Base-by-base conservation (phyloP, 371 early-diverging fungal genomes). In the Batrachochytrium dendrobatidis region DNA sequence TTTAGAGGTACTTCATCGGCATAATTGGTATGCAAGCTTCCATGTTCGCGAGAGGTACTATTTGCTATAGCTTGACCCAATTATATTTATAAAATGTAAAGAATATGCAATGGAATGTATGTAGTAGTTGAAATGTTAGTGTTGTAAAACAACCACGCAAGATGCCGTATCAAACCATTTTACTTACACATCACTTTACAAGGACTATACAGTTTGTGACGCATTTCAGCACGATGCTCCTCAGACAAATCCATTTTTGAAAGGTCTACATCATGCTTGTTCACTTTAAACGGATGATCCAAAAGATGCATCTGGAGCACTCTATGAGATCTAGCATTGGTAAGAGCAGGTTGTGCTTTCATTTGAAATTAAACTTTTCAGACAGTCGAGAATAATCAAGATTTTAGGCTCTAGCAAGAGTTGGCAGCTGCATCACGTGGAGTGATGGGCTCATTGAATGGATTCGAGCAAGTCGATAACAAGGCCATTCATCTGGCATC, bases 1-100 rank as follows among this genome's bases (percentile, higher is more conserved):
- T 43, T 22, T 1, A 68, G 69, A 55, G 66, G 69, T 49, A 18
- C 52, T 34, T 70, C 70, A 50, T 74, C 71, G 6, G 67, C 71
- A 49, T 74, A 74, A 48, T 65, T 62, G 0, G 68, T 58, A 7
- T 43, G 25, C 20, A 61, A 55, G 24, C 56, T 51, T 12, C 65
- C 65, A 15, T 63, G 57, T 55, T 67, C 68, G 24, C 25, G 24
- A 2, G 32, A 10, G n/a, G 29, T 60, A 31, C 59, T 43, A 22
- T 48, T 18, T 8, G 60, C 65, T 64, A 31, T 24, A 45, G 26
- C 30, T 33, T 20, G 56, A 18, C 24, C 22, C 8, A 6, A n/a
- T n/a, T 7, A 7, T 6, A 25, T n/a, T 22, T n/a, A 48, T 39
- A 39, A 17, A 17, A 39, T 39, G 15, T 20, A 39, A 20, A 39